Evolutionary conservation across 345 rosid genomes (phyloP).

Genomic region (Syzygium oleosum): DNA sequence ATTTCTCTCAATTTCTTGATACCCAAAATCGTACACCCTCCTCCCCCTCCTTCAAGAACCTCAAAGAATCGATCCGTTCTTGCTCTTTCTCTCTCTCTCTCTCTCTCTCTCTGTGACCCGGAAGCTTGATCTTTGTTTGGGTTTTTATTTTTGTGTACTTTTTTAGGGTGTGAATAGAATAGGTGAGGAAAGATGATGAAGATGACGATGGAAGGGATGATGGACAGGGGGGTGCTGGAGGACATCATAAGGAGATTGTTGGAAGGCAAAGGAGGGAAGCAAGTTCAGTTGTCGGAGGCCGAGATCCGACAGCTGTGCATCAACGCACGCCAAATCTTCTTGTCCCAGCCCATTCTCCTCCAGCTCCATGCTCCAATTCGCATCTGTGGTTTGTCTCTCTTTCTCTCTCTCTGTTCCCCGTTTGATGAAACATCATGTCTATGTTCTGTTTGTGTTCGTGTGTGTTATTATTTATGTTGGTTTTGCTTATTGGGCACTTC

Average conservation of each 20-base stretch:
- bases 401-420: not conserved
- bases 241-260: constrained; percentile 82
- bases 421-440: not conserved
- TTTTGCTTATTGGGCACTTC: not conserved
- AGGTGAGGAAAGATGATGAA: constrained; percentile 27
- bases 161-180: not conserved
- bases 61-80: not conserved
- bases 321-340: constrained; percentile 92
- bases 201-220: constrained; percentile 66
- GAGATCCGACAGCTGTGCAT: constrained; percentile 99
- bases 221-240: constrained; percentile 78
- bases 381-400: constrained; percentile 62
- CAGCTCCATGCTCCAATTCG: constrained; percentile 79
- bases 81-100: not conserved
- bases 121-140: not conserved
- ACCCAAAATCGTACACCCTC: not conserved
- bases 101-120: not conserved
- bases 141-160: too few relatives aligned
- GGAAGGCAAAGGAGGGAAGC: constrained; percentile 93
- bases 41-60: not conserved
- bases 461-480: not conserved
- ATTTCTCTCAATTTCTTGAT: not conserved
- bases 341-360: constrained; percentile 83
- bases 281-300: constrained; percentile 88
- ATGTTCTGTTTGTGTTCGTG: not conserved